Percentiles rank a stretch among this genome's conserved stretches.
Conservation (phyloP, 345 rosid genomes). For the Populus davidiana region DNA sequence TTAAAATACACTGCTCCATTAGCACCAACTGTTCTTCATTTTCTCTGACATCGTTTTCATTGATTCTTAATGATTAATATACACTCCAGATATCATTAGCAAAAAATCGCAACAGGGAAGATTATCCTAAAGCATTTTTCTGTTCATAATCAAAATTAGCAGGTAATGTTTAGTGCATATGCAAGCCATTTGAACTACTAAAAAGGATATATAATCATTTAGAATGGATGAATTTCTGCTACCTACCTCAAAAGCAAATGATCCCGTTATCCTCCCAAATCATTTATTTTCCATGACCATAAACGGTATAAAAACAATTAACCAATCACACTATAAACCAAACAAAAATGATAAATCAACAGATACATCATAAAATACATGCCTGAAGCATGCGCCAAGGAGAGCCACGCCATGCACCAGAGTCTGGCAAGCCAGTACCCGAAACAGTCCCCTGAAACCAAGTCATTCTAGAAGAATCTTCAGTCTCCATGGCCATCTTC, state of each 20-base stretch:
- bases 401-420: slow-evolving; percentile 67
- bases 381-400: slow-evolving; percentile 95
- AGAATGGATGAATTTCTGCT: neutral
- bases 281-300: neutral
- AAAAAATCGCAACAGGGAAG: neutral
- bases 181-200: neutral
- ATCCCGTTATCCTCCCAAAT: neutral
- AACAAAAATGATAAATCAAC: neutral
- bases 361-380: neutral
- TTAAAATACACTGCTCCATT: neutral
- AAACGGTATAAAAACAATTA: neutral
- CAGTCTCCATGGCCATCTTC: slow-evolving; percentile 77
- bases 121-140: neutral
- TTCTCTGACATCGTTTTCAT: neutral
- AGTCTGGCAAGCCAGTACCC: slow-evolving; percentile 36
- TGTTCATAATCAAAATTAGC: neutral
- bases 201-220: neutral
- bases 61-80: neutral
- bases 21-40: neutral
- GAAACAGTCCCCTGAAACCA: slow-evolving; percentile 74
- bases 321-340: neutral
- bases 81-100: neutral
- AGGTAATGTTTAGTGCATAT: neutral
- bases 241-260: neutral
- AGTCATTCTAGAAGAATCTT: slow-evolving; percentile 66